Conservation (phyloP, 1,139 yeast species). For the Sugiyamaella paludigena region DNA sequence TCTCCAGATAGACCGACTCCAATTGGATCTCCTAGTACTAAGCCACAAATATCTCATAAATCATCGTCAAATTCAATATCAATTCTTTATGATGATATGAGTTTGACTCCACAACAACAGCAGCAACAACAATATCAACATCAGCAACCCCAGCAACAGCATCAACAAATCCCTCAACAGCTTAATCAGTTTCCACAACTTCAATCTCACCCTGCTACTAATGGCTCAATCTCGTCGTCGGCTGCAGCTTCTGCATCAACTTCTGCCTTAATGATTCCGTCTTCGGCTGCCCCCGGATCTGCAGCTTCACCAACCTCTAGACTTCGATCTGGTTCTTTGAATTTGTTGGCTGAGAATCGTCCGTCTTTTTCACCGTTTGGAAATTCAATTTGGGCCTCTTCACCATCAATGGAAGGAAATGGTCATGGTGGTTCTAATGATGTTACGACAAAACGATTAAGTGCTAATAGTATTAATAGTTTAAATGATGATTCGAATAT, state of each 20-base stretch:
- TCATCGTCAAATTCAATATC: constrained; percentile 16
- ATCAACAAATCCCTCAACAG: no score
- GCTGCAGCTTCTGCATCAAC: constrained; percentile 16
- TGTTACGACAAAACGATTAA: background rate
- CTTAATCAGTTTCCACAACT: background rate
- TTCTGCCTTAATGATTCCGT: constrained; percentile 19
- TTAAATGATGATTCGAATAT: constrained; percentile 7
- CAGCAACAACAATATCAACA: constrained; percentile 12
- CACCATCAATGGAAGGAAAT: background rate
- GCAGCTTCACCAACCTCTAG: constrained; percentile 20
- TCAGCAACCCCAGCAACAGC: constrained; percentile 11
- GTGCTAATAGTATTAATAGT: background rate
- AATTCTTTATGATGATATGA: constrained; percentile 2
- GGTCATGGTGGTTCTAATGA: no score
- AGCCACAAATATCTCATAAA: constrained; percentile 14
- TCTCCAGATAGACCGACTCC: constrained; percentile 32
- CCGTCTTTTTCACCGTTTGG: constrained; percentile 36
- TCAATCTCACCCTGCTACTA: background rate
- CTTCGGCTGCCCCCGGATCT: constrained; percentile 15
- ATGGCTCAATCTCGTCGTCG: constrained; percentile 17
- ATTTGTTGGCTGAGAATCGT: constrained; percentile 32
- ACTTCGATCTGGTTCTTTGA: constrained; percentile 38
- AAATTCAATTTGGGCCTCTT: constrained; percentile 33
- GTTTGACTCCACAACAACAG: constrained; percentile 6
- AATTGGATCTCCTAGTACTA: constrained; percentile 21